Evolutionary conservation across 1,284 basidiomycete species (phyloP).

Genomic region (Bjerkandera adusta): DNA sequence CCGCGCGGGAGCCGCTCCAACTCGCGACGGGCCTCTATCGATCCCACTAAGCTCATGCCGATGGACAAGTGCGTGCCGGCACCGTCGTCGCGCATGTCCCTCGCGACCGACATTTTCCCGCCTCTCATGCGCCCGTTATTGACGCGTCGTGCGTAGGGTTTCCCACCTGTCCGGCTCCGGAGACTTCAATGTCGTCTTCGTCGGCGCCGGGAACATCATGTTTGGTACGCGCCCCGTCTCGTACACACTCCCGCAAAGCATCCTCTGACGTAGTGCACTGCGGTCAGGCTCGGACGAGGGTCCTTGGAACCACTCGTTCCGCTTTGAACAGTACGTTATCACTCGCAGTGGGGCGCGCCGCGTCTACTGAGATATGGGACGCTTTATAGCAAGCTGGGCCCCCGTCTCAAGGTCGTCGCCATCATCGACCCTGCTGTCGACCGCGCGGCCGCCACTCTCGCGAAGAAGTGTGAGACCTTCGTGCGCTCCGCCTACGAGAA

Average conservation of each 20-base stretch:
- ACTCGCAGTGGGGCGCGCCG: too few relatives aligned
- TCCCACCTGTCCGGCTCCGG: conserved; percentile 56
- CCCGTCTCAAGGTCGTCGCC: conserved; percentile 93
- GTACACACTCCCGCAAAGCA: too few relatives aligned
- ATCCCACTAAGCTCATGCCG: conserved; percentile 68
- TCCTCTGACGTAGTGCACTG: not conserved
- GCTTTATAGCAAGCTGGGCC: conserved; percentile 89
- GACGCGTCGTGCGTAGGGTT: conserved; percentile 43
- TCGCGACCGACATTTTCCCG: conserved; percentile 15
- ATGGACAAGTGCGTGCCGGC: conserved; percentile 69
- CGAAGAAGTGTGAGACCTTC: conserved; percentile 92
- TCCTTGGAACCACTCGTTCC: conserved; percentile 94
- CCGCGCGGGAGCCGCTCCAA: conserved; percentile 3
- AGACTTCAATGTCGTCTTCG: conserved; percentile 87
- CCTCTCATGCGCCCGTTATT: conserved; percentile 7
- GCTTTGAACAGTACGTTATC: conserved; percentile 77
- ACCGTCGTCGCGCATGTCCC: conserved; percentile 1
- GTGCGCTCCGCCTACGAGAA: conserved; percentile 92
- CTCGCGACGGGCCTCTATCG: conserved; percentile 69
- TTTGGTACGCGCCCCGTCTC: conserved; percentile 71
- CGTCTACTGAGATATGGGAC: too few relatives aligned
- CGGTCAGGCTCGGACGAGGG: conserved; percentile 84
- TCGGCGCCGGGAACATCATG: conserved; percentile 95
- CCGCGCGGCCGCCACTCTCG: conserved; percentile 79
- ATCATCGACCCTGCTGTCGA: conserved; percentile 90